Base-by-base conservation (phyloP, 805 yeast species). In the Metschnikowia proteae region DNA sequence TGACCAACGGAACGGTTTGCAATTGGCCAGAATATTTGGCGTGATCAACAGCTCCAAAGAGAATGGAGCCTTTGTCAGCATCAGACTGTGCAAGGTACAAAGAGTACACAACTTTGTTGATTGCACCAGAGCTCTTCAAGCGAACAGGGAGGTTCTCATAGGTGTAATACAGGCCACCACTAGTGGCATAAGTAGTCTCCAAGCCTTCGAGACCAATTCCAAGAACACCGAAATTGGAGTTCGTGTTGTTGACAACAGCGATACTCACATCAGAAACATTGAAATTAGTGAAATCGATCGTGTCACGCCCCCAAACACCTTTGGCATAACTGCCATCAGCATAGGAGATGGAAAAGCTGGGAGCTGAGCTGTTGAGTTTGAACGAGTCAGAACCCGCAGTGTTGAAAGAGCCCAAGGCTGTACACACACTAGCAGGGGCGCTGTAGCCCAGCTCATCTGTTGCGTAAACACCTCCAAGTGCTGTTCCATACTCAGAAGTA, bases 181-280 rank as follows among this genome's bases (percentile, higher is more conserved):
- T 28, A 22, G 48, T 40, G 17, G 59, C 44, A 56, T 60, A 64
- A 1, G 92, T 85, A 3, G 80, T 72, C 64, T 90, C 96, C 47
- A 86, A 73, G 10, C 82, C 86, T 4, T 79, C 67, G 44, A 86
- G 71, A 8, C 94, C 92, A 53, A 87, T 80, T 27, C 91, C 90
- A 37, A 87, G 65, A 26, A 88, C 92, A 48, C 95, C 92, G 50
- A 76, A 67, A 6, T 80, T 64, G 3, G 91, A 81, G 52, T 81
- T 80, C 1, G 88, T 79, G 32, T 65, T 63, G 60, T 81, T 80
- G 3, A 87, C 95, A 25, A 89, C 81, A 1, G 95, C 97, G 63
- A 90, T 77, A 4, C 88, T 80, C 29, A 86, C 67, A 48, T 72
- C 68, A 0, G 70, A 52, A 9, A 87, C 68, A 3, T 72, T 64